phyloP scores from a whole-genome alignment of 2,329 filamentous ascomycete species.

The Sphaerulina vaccinii region DNA sequence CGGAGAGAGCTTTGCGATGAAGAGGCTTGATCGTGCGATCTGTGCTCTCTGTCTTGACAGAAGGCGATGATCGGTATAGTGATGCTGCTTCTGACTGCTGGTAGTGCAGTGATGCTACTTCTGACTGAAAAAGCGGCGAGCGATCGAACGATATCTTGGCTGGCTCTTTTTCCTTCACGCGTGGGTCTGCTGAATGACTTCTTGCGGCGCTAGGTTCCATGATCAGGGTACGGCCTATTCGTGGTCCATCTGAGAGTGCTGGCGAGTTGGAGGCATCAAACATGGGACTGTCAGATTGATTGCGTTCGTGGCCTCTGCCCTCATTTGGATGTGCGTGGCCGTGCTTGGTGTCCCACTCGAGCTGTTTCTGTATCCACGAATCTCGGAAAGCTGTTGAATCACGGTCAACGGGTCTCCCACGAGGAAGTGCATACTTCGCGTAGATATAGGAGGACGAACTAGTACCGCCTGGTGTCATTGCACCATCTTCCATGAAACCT shows the following conservation, averaged over 20 bases:
- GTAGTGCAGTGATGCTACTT: constrained; percentile 7
- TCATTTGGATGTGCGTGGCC: constrained; percentile 5
- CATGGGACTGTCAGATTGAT: constrained; percentile 20
- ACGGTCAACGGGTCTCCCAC: constrained; percentile 75
- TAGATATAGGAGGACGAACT: constrained; percentile 74
- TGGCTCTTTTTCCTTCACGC: constrained; percentile 12
- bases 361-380: constrained; percentile 47
- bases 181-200: constrained; percentile 36
- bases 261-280: constrained; percentile 14
- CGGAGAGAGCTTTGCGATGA: constrained; percentile 54
- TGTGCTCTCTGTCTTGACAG: constrained; percentile 38
- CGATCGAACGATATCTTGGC: constrained; percentile 6
- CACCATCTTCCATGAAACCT: constrained; percentile 2
- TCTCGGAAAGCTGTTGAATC: constrained; percentile 61
- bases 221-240: constrained; percentile 19
- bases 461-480: constrained; percentile 17
- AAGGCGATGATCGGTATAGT: constrained; percentile 33
- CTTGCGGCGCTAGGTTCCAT: constrained; percentile 23
- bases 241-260: constrained; percentile 17
- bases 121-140: constrained; percentile 11
- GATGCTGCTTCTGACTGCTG: constrained; percentile 9
- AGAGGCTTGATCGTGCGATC: constrained; percentile 46
- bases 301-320: constrained; percentile 20
- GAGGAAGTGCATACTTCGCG: constrained; percentile 77
- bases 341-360: constrained; percentile 57